Conservation (phyloP, 352 stramenopile genomes). For the Globisporangium spinosum region DNA sequence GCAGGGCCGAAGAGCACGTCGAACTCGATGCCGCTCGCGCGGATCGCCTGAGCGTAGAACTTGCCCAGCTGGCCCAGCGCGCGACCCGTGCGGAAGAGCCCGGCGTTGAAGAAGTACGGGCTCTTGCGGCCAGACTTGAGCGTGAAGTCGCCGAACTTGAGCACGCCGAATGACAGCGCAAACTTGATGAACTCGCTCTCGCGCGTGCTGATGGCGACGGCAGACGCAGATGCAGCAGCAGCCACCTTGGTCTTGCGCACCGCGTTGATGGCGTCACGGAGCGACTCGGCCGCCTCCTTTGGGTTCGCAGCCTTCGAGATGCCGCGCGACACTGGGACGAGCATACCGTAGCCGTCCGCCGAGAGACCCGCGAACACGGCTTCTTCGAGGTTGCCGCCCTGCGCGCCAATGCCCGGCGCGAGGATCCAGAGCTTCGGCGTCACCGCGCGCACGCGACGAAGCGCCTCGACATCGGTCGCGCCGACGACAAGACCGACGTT, state of each 20-base stretch:
- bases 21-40: slow-evolving; percentile 92
- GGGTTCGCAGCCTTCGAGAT: slow-evolving; percentile 93
- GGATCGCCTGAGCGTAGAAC: slow-evolving; percentile 94
- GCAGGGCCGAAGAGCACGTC: slow-evolving; percentile 99
- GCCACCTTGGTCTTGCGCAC: slow-evolving; percentile 64
- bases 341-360: slow-evolving; percentile 87
- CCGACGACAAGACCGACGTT: slow-evolving; percentile 97
- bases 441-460: slow-evolving; percentile 82
- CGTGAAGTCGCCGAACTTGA: slow-evolving; percentile 98
- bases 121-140: slow-evolving; percentile 97
- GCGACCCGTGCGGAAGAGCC: slow-evolving; percentile 94
- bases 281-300: slow-evolving; percentile 81
- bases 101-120: slow-evolving; percentile 99
- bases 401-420: slow-evolving; percentile 94
- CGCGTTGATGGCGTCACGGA: slow-evolving; percentile 94
- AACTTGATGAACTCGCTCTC: slow-evolving; percentile 97
- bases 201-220: slow-evolving; percentile 22
- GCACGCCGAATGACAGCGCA: slow-evolving; percentile 91
- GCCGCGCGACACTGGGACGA: slow-evolving; percentile 96
- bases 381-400: slow-evolving; percentile 91
- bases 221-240: slow-evolving; percentile 8
- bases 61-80: slow-evolving; percentile 90
- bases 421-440: slow-evolving; percentile 95
- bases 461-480: slow-evolving; percentile 92
- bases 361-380: slow-evolving; percentile 75